A percentile compares a stretch with the other conserved stretches of the same genome.
Evolutionary conservation across 2,329 filamentous ascomycete genomes (phyloP).

Genomic region (Fusarium nematophilum): DNA sequence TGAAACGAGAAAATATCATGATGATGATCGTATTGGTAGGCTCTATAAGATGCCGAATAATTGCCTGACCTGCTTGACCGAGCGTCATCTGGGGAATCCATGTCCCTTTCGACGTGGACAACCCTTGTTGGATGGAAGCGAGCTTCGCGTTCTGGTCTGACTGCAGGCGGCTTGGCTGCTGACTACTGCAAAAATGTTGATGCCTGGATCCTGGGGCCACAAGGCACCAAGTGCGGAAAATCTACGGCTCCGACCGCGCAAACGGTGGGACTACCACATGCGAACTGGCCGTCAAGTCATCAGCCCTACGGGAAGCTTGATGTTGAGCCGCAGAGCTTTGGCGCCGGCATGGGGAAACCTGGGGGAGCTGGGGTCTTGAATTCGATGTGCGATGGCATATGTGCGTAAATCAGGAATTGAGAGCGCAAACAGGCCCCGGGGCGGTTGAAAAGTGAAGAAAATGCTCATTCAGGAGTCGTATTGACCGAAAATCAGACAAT

Average conservation of each 20-base stretch:
- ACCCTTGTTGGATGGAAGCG: not conserved
- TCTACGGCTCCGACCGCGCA: not conserved
- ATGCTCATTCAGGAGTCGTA: slow-evolving; percentile 3
- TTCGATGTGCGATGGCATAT: slow-evolving; percentile 14
- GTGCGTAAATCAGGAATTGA: slow-evolving; percentile 34
- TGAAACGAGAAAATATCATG: slow-evolving; percentile 10
- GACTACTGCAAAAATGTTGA: not conserved
- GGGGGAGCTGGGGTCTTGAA: slow-evolving; percentile 35
- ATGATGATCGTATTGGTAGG: not conserved
- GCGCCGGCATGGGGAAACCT: slow-evolving; percentile 39
- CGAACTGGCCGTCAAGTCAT: slow-evolving; percentile 28
- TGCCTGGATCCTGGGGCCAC: slow-evolving; percentile 8
- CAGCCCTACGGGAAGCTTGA: slow-evolving; percentile 46
- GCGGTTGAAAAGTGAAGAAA: slow-evolving; percentile 19
- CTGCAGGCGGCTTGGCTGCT: not conserved
- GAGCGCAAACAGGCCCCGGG: not conserved
- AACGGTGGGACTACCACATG: slow-evolving; percentile 30
- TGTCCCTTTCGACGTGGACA: slow-evolving; percentile 6
- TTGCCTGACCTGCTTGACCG: not conserved
- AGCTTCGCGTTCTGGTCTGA: no score
- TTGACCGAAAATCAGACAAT: not conserved
- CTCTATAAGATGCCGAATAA: slow-evolving; percentile 15
- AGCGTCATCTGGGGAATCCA: slow-evolving; percentile 1
- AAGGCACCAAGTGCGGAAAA: slow-evolving; percentile 18
- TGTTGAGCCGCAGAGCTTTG: slow-evolving; percentile 44